phyloP scores from a whole-genome alignment of 2,329 filamentous ascomycete species.

The Colletotrichum gigasporum region DNA sequence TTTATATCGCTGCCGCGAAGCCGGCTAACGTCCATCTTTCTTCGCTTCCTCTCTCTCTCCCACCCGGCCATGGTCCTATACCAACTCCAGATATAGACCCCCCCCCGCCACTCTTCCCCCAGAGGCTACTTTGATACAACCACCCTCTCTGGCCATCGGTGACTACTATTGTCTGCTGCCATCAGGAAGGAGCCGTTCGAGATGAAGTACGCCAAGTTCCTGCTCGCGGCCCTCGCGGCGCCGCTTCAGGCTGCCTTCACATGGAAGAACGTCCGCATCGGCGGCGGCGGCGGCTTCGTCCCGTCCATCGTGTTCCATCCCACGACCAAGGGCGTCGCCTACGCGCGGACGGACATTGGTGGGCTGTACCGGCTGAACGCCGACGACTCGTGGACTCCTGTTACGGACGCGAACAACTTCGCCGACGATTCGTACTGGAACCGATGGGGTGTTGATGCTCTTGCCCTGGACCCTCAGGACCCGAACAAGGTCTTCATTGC shows the following conservation, averaged over 20 bases:
- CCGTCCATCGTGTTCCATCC: constrained; percentile 67
- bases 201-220: constrained; percentile 26
- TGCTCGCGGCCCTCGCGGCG: constrained; percentile 33
- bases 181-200: not conserved
- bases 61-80: not conserved
- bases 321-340: constrained; percentile 58
- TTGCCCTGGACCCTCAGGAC: constrained; percentile 65
- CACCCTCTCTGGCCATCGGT: not conserved
- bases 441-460: constrained; percentile 65
- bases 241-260: constrained; percentile 46
- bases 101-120: too few relatives aligned
- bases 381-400: constrained; percentile 64
- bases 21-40: not conserved
- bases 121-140: not conserved
- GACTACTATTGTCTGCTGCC: too few relatives aligned
- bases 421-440: constrained; percentile 57
- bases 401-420: constrained; percentile 54
- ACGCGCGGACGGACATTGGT: constrained; percentile 67
- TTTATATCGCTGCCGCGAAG: constrained; percentile 13
- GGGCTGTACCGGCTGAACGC: constrained; percentile 64
- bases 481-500: constrained; percentile 62
- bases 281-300: constrained; percentile 67
- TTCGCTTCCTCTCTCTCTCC: not conserved
- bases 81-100: not conserved
- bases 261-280: constrained; percentile 62